Percentiles rank a stretch among this genome's conserved stretches.
Evolutionary conservation across 2,329 filamentous ascomycete genomes (phyloP).

Genomic region (Pseudogymnoascus sp.): DNA sequence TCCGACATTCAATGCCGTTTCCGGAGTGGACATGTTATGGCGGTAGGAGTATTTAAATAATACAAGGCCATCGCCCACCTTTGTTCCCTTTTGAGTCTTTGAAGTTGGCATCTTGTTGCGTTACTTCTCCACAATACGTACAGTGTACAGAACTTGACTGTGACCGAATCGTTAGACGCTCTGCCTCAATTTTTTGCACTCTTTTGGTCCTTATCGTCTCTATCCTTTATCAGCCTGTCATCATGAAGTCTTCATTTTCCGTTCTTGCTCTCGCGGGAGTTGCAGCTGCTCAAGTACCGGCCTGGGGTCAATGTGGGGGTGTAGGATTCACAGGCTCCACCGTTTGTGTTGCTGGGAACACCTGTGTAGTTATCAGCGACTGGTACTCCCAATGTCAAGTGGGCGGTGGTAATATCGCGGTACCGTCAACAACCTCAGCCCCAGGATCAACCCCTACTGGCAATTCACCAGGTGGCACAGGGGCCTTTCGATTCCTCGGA

Average conservation of each 20-base stretch:
- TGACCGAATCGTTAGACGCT: neutral
- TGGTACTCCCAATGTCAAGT: conserved; percentile 15
- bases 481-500: conserved; percentile 30
- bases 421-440: neutral
- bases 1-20: neutral
- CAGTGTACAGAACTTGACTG: neutral
- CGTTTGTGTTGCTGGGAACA: conserved; percentile 22
- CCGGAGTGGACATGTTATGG: neutral
- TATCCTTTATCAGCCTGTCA: neutral
- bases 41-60: neutral
- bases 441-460: neutral
- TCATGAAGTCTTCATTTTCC: neutral
- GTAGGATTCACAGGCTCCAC: conserved; percentile 25
- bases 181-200: neutral
- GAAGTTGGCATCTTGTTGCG: neutral
- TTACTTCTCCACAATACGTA: neutral
- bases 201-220: neutral
- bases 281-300: conserved; percentile 12
- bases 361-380: conserved; percentile 16
- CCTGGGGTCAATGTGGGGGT: conserved; percentile 30
- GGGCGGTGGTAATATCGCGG: neutral
- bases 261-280: neutral
- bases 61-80: neutral
- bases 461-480: neutral
- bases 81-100: neutral